Evolutionary conservation across 495 filamentous ascomycete genomes (phyloP).

Genomic region (Podospora australis): DNA sequence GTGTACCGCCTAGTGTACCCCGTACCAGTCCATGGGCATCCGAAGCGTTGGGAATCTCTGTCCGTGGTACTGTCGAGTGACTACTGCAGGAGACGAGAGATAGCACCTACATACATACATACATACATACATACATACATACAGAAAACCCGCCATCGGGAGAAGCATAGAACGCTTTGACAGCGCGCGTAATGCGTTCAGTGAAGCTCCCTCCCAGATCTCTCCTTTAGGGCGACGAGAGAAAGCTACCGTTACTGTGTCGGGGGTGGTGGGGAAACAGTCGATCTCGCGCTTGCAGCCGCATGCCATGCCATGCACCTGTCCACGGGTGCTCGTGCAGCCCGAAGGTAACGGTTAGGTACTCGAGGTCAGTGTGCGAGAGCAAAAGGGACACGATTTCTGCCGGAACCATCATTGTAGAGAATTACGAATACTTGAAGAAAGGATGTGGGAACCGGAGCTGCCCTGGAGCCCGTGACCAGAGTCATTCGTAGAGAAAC

Average conservation of each 20-base stretch:
- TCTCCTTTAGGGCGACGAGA: background rate
- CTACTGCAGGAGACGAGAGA: too few relatives aligned
- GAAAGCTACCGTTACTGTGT: background rate
- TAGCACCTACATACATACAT: too few relatives aligned
- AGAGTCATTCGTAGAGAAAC: too few relatives aligned
- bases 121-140: too few relatives aligned
- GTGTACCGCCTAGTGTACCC: too few relatives aligned
- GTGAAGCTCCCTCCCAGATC: constrained; percentile 7
- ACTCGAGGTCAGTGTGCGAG: background rate
- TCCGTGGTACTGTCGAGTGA: too few relatives aligned
- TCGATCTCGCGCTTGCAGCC: constrained; percentile 30
- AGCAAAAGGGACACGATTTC: background rate
- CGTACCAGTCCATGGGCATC: too few relatives aligned
- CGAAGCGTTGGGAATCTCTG: too few relatives aligned
- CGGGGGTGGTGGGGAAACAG: constrained; percentile 11
- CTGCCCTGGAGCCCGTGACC: too few relatives aligned
- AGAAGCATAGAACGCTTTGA: constrained; percentile 23
- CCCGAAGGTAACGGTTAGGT: background rate
- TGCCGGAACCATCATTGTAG: background rate
- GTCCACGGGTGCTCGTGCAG: constrained; percentile 6
- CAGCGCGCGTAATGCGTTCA: constrained; percentile 17
- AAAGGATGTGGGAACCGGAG: too few relatives aligned
- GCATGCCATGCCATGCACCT: constrained; percentile 13
- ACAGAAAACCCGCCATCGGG: too few relatives aligned
- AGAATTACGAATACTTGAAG: too few relatives aligned